Base-by-base conservation (phyloP, 2,329 filamentous ascomycete genomes). In the Ophidiomyces ophidiicola region DNA sequence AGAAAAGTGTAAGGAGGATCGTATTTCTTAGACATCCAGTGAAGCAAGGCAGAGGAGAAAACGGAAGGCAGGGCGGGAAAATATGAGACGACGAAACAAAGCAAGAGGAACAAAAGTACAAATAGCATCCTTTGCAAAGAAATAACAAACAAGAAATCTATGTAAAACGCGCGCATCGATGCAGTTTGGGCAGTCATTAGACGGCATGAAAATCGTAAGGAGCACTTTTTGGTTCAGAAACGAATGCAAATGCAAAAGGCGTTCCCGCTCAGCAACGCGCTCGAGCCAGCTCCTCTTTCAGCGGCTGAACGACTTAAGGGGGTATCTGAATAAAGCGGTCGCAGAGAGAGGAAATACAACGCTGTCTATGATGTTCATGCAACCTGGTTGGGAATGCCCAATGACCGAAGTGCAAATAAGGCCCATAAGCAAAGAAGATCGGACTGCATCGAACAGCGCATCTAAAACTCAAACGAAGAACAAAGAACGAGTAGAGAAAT, bases 301-400 rank as follows among this genome's bases (percentile, higher is more conserved):
- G 52, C 48, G 60, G 56, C 54, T 59, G 57, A 59, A 65, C 56
- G 55, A 63, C 57, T 51, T 51, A 53, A 53, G 61, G 62, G 63
- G 63, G 63, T 66, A 67, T 66, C 62, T 63, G 61, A 58, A 54
- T 53, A 55, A 62, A 63, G 56, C 59, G 58, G 59, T 60, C 53
- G 35, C 26, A 30, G 32, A 40, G 39, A 42, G 21, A 39, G 24
- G 25, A 29, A 45, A 39, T 42, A 29, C 61, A 68, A 67, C 64
- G 65, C 66, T 65, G 60, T 69, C 65, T 69, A 68, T 68, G 59
- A 63, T 64, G 58, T 48, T 47, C 45, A 48, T 49, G 44, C 45
- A 44, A 47, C 42, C 39, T 45, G 53, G 56, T 30, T 20, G 21
- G 25, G 39, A 28, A 47, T 31, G 33, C 39, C 43, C 32, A 44